Conservation (phyloP, 2,329 filamentous ascomycete species). For the Apiospora marii region DNA sequence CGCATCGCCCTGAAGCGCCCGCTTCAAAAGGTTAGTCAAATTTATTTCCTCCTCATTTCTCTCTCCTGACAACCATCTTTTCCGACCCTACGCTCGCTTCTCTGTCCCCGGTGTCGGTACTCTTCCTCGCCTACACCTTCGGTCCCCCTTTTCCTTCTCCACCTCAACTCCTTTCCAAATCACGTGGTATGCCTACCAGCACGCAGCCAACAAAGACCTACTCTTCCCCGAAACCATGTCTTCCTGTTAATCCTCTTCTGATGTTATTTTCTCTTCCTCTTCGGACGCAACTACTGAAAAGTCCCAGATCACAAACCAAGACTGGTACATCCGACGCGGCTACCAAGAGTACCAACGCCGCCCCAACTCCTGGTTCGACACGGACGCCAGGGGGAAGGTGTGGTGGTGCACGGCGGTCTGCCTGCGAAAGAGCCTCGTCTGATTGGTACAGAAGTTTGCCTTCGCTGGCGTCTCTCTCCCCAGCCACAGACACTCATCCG, state of each 20-base stretch:
- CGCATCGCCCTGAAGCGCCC: slow-evolving; percentile 33
- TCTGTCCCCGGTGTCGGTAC: too few relatives aligned
- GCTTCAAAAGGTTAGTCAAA: slow-evolving; percentile 29
- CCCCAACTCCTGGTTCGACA: slow-evolving; percentile 32
- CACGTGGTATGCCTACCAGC: neutral
- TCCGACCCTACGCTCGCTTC: neutral
- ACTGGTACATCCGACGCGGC: slow-evolving; percentile 38
- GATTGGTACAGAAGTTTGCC: neutral
- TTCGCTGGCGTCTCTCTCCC: too few relatives aligned
- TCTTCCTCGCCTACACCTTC: neutral
- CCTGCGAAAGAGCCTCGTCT: slow-evolving; percentile 33
- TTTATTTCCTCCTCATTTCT: neutral
- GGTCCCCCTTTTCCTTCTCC: neutral
- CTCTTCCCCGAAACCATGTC: neutral
- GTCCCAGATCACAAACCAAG: slow-evolving; percentile 34
- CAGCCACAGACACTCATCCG: neutral
- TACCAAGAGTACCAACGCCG: slow-evolving; percentile 33
- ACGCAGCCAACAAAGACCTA: too few relatives aligned
- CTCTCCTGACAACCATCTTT: neutral
- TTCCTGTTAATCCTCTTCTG: neutral
- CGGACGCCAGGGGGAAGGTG: slow-evolving; percentile 34
- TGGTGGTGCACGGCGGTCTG: slow-evolving; percentile 30
- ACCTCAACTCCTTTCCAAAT: neutral
- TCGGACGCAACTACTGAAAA: slow-evolving; percentile 17
- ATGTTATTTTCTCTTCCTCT: neutral